These are phyloP conservation scores for Leptographium wingfieldii DNA, from an alignment of 2,329 filamentous ascomycete species.

Conservation along the genomic window DNA sequence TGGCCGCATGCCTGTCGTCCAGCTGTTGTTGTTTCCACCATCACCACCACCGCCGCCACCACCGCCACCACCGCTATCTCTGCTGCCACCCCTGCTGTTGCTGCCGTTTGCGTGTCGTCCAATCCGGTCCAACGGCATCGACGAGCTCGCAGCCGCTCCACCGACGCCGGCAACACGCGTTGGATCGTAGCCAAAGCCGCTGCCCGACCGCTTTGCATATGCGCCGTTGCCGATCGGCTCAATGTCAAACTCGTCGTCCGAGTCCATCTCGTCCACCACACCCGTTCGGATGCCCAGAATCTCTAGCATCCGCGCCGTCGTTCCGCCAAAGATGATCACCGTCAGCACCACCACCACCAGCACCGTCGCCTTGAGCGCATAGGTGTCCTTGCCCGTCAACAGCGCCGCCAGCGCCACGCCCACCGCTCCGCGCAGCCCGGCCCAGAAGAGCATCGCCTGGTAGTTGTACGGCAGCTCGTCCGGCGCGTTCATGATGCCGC, in stretches of 20 bases:
- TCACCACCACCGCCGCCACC: slow-evolving; percentile 4
- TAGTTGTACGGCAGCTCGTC: slow-evolving; percentile 92
- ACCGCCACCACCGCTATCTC: slow-evolving; percentile 7
- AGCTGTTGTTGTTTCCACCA: slow-evolving; percentile 20
- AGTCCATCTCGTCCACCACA: slow-evolving; percentile 93
- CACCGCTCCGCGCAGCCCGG: slow-evolving; percentile 85
- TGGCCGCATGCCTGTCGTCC: slow-evolving; percentile 41
- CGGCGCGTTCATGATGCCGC: slow-evolving; percentile 55
- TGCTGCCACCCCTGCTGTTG: background rate
- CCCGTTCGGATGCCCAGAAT: slow-evolving; percentile 94
- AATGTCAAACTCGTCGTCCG: slow-evolving; percentile 97
- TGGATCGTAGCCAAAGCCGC: slow-evolving; percentile 65
- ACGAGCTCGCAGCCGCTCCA: slow-evolving; percentile 25
- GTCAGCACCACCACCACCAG: slow-evolving; percentile 93
- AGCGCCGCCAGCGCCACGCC: slow-evolving; percentile 89
- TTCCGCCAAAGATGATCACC: slow-evolving; percentile 97
- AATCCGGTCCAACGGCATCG: slow-evolving; percentile 21
- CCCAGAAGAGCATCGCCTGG: slow-evolving; percentile 99
- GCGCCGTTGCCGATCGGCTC: slow-evolving; percentile 60
- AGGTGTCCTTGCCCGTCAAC: slow-evolving; percentile 67
- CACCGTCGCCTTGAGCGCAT: slow-evolving; percentile 84
- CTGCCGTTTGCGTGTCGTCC: background rate
- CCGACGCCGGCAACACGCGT: slow-evolving; percentile 26
- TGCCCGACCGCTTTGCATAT: slow-evolving; percentile 69
- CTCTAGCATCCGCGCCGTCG: slow-evolving; percentile 93